Conservation (phyloP, 2,329 filamentous ascomycete genomes). For the Cercospora berteroae region DNA sequence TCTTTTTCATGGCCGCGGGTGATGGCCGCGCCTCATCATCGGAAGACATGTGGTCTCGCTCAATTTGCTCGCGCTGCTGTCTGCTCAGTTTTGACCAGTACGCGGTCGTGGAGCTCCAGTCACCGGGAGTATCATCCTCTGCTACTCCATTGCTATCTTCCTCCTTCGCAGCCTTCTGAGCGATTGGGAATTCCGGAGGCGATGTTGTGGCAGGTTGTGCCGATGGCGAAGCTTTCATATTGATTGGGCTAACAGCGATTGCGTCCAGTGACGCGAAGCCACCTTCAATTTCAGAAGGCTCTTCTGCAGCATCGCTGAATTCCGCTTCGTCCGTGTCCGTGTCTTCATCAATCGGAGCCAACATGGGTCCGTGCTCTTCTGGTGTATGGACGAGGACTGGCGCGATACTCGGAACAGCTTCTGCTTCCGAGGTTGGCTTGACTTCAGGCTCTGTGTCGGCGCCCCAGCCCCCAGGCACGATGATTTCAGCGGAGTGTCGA, state of each 20-base stretch:
- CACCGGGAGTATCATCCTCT: constrained; percentile 28
- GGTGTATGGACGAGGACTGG: constrained; percentile 20
- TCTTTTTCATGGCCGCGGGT: constrained; percentile 39
- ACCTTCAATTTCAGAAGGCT: constrained; percentile 63
- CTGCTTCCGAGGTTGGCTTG: constrained; percentile 9
- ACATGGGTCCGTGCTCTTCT: constrained; percentile 16
- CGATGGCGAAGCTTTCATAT: constrained; percentile 18
- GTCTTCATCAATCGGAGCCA: constrained; percentile 31
- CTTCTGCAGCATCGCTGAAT: constrained; percentile 76
- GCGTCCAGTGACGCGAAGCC: constrained; percentile 73
- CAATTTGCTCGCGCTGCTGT: constrained; percentile 62
- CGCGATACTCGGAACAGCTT: constrained; percentile 6
- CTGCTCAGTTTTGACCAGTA: constrained; percentile 68
- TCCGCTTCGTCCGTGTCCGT: constrained; percentile 53
- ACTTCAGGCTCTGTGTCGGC: constrained; percentile 20
- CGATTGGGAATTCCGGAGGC: constrained; percentile 32
- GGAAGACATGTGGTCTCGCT: constrained; percentile 48
- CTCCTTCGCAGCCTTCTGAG: constrained; percentile 16
- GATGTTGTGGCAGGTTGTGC: constrained; percentile 14
- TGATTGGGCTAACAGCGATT: constrained; percentile 61
- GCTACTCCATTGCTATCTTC: not conserved
- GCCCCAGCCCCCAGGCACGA: constrained; percentile 32
- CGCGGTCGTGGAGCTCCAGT: constrained; percentile 67
- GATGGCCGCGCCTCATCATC: constrained; percentile 32
- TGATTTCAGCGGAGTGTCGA: constrained; percentile 28